Evolutionary conservation across 2,329 filamentous ascomycete species (phyloP), one percentile per base, ranked within the genome.

Genomic region (Acrocalymma vagum): DNA sequence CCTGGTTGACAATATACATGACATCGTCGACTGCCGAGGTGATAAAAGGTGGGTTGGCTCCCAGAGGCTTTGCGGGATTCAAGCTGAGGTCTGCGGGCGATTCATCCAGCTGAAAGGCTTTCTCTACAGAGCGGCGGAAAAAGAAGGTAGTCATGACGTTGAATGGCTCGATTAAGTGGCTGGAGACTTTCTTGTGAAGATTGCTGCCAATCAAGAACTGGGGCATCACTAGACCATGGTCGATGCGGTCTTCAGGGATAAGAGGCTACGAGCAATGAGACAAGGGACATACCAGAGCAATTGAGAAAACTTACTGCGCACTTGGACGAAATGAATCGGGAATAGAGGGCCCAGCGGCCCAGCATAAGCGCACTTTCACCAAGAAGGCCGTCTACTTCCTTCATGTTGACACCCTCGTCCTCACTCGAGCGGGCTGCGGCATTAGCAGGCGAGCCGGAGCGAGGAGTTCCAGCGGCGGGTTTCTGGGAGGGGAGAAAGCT

Each of bases 1-100:
- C 88, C 34, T 93, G 87, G 65, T 95, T 95, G 65, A 96, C 89
- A 58, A 99, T 96, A 72, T 97, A 99, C 93, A 99, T 97, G 62
- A 97, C 91, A 72, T 96, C 94, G 74, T 99, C 94, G 7, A 99
- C 92, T 0, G 93, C 92, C 2, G 92, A 91, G 28, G 94, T 93
- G 59, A 99, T 96, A 63, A 90, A 95, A 1, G 94, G 94, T 3
- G 90, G 82, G 56, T 91, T 90, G 42, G 85, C 82, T 36, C 87
- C 83, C 28, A 96, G 77, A 3, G 86, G 78, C 60, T 80, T 88
- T 60, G 80, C 85, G 27, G 86, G 78, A 62, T 86, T 90, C 22
- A 99, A 77, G 0, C 88, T 88, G 14, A 99, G 75, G 14, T 90
- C 90, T 1, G 79, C 73, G 0, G 94, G 94, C 14, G 86, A 82